phyloP scores from a whole-genome alignment of 2,329 filamentous ascomycete genomes.

The Ophiocordyceps camponoti-saundersi region DNA sequence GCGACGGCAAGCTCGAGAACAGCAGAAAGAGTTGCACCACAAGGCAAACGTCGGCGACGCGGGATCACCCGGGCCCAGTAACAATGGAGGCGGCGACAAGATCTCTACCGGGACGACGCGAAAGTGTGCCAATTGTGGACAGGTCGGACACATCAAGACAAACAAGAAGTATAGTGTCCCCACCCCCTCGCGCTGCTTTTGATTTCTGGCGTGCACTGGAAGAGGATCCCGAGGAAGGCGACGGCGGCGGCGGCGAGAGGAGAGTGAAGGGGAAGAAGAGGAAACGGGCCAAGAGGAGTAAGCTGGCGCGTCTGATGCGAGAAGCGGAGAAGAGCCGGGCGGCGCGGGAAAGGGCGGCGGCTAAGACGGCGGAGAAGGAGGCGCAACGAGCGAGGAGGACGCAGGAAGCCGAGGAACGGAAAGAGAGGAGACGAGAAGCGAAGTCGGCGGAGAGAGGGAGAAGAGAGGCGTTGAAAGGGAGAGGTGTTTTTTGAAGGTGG shows the following conservation, averaged over 20 bases:
- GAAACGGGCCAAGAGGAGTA: background rate
- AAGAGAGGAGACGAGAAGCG: slow-evolving; percentile 3
- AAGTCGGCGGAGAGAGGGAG: background rate
- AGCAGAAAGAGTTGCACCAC: slow-evolving; percentile 56
- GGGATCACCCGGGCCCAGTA: slow-evolving; percentile 28
- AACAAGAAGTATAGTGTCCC: slow-evolving; percentile 71
- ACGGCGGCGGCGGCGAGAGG: background rate
- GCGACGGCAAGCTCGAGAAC: slow-evolving; percentile 75
- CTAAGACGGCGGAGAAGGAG: slow-evolving; percentile 1
- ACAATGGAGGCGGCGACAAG: slow-evolving; percentile 22
- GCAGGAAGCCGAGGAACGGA: slow-evolving; percentile 1
- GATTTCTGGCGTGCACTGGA: slow-evolving; percentile 14
- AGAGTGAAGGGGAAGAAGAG: slow-evolving; percentile 4
- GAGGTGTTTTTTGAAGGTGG: no score
- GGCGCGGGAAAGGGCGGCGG: slow-evolving; percentile 4
- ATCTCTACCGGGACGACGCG: slow-evolving; percentile 53
- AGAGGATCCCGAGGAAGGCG: slow-evolving; percentile 2
- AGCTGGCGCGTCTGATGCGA: slow-evolving; percentile 7
- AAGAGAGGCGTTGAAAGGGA: slow-evolving; percentile 1
- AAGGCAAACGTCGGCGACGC: slow-evolving; percentile 25
- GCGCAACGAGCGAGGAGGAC: slow-evolving; percentile 1
- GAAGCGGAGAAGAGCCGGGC: slow-evolving; percentile 4
- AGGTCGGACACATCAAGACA: slow-evolving; percentile 95
- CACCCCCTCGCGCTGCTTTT: slow-evolving; percentile 12
- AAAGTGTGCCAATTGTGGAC: slow-evolving; percentile 95